phyloP scores from a whole-genome alignment of 1,139 yeast genomes.

The Zhuliangozyma parablackwelliae region DNA sequence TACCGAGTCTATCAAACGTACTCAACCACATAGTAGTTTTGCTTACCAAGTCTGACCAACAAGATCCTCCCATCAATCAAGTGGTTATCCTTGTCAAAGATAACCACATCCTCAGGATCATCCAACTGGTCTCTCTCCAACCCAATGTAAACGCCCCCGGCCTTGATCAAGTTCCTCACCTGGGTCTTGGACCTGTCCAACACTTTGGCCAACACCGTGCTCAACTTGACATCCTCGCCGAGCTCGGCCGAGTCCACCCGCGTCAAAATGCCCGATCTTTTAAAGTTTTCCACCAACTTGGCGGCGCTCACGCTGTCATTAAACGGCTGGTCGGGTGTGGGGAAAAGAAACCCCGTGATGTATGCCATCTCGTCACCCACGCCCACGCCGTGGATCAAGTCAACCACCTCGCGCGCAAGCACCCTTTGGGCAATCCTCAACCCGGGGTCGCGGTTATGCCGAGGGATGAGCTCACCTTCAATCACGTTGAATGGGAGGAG shows the following conservation, averaged over 20 bases:
- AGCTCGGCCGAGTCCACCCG: constrained; percentile 30
- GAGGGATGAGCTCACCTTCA: constrained; percentile 40
- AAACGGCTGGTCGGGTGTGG: constrained; percentile 50
- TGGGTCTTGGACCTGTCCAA: constrained; percentile 46
- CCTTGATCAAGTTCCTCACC: constrained; percentile 57
- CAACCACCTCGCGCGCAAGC: constrained; percentile 82
- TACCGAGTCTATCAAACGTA: constrained; percentile 20
- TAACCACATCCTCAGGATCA: constrained; percentile 47
- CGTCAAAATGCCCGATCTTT: constrained; percentile 55
- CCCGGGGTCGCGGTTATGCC: constrained; percentile 58
- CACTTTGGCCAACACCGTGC: constrained; percentile 34
- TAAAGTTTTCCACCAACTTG: constrained; percentile 55
- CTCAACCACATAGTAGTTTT: constrained; percentile 54
- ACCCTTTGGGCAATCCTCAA: constrained; percentile 67
- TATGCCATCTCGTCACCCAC: constrained; percentile 62
- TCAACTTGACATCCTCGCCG: constrained; percentile 34
- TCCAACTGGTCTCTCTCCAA: constrained; percentile 50
- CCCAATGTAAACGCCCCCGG: constrained; percentile 75
- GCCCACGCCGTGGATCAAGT: constrained; percentile 80
- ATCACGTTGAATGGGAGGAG: constrained; percentile 64
- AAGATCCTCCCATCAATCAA: constrained; percentile 59
- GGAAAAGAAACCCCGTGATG: constrained; percentile 63
- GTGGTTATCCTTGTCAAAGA: constrained; percentile 42
- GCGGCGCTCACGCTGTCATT: constrained; percentile 46
- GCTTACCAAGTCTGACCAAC: constrained; percentile 73